Conservation (phyloP, 352 stramenopile genomes). For the Halophytophthora polymorphica region DNA sequence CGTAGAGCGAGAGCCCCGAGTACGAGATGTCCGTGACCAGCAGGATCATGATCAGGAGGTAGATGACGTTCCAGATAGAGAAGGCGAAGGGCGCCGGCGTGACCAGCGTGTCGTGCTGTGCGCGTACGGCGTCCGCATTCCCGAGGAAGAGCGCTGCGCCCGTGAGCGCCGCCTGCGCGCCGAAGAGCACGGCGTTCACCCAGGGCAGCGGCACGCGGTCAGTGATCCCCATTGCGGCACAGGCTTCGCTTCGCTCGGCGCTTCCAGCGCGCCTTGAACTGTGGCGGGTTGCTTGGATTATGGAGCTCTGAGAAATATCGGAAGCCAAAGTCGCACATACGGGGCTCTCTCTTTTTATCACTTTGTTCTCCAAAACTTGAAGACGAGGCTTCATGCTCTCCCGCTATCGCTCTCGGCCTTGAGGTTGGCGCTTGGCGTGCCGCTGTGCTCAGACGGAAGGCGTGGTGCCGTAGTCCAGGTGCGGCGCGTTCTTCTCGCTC, state of each 20-base stretch:
- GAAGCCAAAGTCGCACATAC: too few species aligned
- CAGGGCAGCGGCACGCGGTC: conserved; percentile 22
- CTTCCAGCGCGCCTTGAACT: background rate
- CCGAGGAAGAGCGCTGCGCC: conserved; percentile 31
- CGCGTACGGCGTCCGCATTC: conserved; percentile 19
- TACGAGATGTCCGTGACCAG: conserved; percentile 52
- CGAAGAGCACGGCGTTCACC: conserved; percentile 56
- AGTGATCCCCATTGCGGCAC: too few species aligned
- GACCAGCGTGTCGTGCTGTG: conserved; percentile 42
- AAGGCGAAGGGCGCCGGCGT: conserved; percentile 55
- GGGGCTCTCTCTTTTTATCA: too few species aligned
- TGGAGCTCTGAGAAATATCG: too few species aligned
- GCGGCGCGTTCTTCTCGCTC: conserved; percentile 29
- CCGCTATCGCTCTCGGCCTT: too few species aligned
- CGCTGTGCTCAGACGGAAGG: conserved; percentile 7
- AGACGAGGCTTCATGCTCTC: too few species aligned
- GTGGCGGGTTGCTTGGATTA: too few species aligned
- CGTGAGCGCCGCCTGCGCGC: conserved; percentile 45
- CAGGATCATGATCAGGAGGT: conserved; percentile 55
- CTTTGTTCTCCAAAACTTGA: too few species aligned
- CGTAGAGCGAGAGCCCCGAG: conserved; percentile 45
- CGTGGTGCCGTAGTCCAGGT: conserved; percentile 46
- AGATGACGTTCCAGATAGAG: conserved; percentile 68
- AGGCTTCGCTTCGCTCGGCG: background rate
- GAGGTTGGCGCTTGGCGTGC: too few species aligned